Evolutionary conservation across 2,329 filamentous ascomycete species (phyloP).

Genomic region (Fusarium luffae): DNA sequence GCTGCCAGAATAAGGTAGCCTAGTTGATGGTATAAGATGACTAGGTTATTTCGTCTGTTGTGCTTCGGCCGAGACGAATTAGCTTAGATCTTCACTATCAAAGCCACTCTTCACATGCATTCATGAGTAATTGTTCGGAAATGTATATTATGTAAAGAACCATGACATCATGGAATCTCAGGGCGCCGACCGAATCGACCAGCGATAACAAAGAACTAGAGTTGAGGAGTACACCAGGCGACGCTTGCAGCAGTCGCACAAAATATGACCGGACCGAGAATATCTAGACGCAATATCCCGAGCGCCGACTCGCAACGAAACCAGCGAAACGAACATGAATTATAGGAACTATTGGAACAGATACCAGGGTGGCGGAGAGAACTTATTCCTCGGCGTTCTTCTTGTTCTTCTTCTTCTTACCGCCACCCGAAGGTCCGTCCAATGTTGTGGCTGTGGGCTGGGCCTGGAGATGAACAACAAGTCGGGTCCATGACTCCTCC

Average conservation of each 20-base stretch:
- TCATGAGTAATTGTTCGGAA: not conserved
- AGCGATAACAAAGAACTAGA: slow-evolving; percentile 37
- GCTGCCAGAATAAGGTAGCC: too few relatives aligned
- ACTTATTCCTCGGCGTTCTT: slow-evolving; percentile 65
- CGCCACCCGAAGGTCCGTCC: slow-evolving; percentile 56
- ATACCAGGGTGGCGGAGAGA: slow-evolving; percentile 46
- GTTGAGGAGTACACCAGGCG: slow-evolving; percentile 45
- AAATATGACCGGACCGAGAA: slow-evolving; percentile 49
- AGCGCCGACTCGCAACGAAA: slow-evolving; percentile 56
- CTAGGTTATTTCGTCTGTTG: too few relatives aligned
- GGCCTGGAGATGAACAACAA: slow-evolving; percentile 87
- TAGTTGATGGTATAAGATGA: too few relatives aligned
- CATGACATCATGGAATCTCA: slow-evolving; percentile 29
- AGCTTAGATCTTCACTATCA: too few relatives aligned
- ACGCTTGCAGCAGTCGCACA: slow-evolving; percentile 44
- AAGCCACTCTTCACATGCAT: not conserved
- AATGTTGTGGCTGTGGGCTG: slow-evolving; percentile 62
- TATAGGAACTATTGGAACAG: slow-evolving; percentile 56
- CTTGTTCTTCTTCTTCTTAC: slow-evolving; percentile 78
- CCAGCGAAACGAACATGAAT: slow-evolving; percentile 54
- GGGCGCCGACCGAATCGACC: slow-evolving; percentile 33
- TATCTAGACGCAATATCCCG: slow-evolving; percentile 59
- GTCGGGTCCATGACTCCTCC: slow-evolving; percentile 87
- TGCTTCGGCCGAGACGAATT: too few relatives aligned
- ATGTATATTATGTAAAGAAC: slow-evolving; percentile 39